Percentiles rank a stretch among this genome's conserved stretches.
Conservation (phyloP, 306 rosid species). For the Erythrophleum fordii region DNA sequence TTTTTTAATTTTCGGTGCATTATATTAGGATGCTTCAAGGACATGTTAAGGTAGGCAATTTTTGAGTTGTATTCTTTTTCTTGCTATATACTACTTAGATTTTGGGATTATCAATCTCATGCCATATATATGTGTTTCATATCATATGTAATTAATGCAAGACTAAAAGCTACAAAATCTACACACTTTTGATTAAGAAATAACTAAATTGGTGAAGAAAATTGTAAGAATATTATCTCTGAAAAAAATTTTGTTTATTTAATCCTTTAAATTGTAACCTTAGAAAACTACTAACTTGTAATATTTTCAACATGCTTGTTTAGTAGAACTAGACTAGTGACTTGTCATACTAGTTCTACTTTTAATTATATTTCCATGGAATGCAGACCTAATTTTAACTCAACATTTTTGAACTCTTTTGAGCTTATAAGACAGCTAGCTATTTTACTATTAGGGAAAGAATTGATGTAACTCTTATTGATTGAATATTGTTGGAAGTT, state of each 20-base stretch:
- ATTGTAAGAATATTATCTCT: not conserved
- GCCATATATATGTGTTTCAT: not conserved
- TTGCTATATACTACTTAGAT: conserved; percentile 1
- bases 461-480: too few relatives aligned
- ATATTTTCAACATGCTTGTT: conserved; percentile 8
- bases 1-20: not conserved
- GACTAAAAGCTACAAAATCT: not conserved
- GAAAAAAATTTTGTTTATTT: not conserved
- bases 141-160: not conserved
- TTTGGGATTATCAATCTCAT: not conserved
- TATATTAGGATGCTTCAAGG: not conserved
- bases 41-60: conserved; percentile 4
- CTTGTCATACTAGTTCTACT: not conserved
- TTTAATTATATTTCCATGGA: too few relatives aligned
- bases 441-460: too few relatives aligned
- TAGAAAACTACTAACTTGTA: not conserved
- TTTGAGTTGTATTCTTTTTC: not conserved
- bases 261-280: not conserved
- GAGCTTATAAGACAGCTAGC: too few relatives aligned
- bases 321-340: not conserved
- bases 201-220: not conserved
- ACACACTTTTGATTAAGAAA: not conserved
- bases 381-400: too few relatives aligned
- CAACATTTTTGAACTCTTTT: too few relatives aligned
- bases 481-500: too few relatives aligned